Evolutionary conservation across 371 early-diverging fungal genomes (phyloP), one percentile per base, ranked within the genome.

Genomic region (Mortierella sp.): DNA sequence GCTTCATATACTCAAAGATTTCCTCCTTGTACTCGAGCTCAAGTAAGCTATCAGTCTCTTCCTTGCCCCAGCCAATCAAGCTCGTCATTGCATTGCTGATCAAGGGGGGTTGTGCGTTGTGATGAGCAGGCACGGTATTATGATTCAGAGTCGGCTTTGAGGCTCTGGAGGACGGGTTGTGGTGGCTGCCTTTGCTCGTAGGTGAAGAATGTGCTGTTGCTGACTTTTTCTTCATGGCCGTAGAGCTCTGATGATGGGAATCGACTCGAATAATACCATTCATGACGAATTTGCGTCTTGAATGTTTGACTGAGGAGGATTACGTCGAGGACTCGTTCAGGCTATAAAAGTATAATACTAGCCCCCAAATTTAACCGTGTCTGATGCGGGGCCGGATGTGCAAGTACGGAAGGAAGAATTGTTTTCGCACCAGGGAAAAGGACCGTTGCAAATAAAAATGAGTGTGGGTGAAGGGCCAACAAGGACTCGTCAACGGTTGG

Each of bases 1-100:
- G 76, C 69, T 69, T 75, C 76, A 75, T 75, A 50, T 75, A 75
- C 50, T 75, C 69, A 50, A 75, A 75, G 46, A 75, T 75, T 53
- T 75, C 76, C 24, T 75, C 76, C 64, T 68, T 69, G 54, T 75
- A 75, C 41, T 75, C 76, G 17, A 75, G 56, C 44, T 75, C 76
- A 15, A 75, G 49, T 30, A 75, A 46, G 48, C 56, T 50, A 19
- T 75, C 76, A 1, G 75, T 63, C 31, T 67, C 64, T 3, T 55
- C 68, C 28, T 73, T 73, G 41, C 64, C 59, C 64, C 67, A 73
- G 11, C 75, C 75, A 46, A 39, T 44, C 2, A 68, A 58, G 32
- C 69, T 63, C 31, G 69, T 75, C 64, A 68, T 69, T 42, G 69
- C 69, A 43, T 64, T 68, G 46, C 64, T 69, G 60, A 69, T 53